phyloP scores from a whole-genome alignment of 108 stramenopile genomes.

The Discostella pseudostelligera region DNA sequence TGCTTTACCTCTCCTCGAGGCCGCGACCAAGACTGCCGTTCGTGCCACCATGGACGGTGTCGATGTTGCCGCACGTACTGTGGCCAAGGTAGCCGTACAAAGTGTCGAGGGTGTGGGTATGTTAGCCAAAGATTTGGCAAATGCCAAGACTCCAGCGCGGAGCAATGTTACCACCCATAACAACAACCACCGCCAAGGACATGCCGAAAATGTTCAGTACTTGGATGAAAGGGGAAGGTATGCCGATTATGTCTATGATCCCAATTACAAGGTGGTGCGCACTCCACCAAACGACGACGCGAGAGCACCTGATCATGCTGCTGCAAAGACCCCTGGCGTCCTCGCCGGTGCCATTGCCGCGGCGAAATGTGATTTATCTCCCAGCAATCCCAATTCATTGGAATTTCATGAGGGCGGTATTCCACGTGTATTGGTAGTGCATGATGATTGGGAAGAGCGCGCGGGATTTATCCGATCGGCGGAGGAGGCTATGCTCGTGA shows the following conservation, averaged over 20 bases:
- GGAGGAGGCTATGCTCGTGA: not conserved
- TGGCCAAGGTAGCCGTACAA: slow-evolving; percentile 3
- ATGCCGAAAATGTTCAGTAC: no score
- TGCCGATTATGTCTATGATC: slow-evolving; percentile 41
- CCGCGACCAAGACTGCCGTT: not conserved
- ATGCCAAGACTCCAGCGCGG: slow-evolving; percentile 20
- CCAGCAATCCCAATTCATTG: not conserved
- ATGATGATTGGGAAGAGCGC: slow-evolving; percentile 40
- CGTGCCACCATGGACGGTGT: slow-evolving; percentile 3
- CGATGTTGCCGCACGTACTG: slow-evolving; percentile 10
- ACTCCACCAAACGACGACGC: slow-evolving; percentile 9
- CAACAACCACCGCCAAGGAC: not conserved
- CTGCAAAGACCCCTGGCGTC: slow-evolving; percentile 20
- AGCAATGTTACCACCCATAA: slow-evolving; percentile 9
- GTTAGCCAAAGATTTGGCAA: slow-evolving; percentile 3
- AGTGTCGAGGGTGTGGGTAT: slow-evolving; percentile 7
- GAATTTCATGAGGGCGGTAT: slow-evolving; percentile 20
- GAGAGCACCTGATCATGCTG: not conserved
- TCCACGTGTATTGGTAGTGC: slow-evolving; percentile 23
- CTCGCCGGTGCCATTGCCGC: slow-evolving; percentile 29
- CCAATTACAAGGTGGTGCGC: slow-evolving; percentile 16
- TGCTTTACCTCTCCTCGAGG: not conserved
- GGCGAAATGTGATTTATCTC: slow-evolving; percentile 5
- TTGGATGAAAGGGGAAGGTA: slow-evolving; percentile 7
- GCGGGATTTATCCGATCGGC: slow-evolving; percentile 26